A percentile compares a stretch with the other conserved stretches of the same genome.
Evolutionary conservation across 2,329 filamentous ascomycete species (phyloP).

Genomic region (Sporothrix inflata): DNA sequence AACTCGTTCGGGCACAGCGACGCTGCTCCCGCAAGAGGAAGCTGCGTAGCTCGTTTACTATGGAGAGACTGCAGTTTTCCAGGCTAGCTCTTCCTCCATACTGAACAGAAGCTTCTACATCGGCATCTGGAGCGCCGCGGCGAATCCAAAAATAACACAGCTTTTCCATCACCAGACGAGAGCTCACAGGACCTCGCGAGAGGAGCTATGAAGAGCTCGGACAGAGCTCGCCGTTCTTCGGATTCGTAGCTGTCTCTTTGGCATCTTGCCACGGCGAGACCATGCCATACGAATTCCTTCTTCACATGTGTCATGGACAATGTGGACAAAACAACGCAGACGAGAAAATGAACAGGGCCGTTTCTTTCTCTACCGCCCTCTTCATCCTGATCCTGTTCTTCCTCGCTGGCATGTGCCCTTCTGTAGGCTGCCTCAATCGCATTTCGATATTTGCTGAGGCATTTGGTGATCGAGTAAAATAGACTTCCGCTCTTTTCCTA

Average conservation of each 20-base stretch:
- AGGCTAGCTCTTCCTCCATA: background rate
- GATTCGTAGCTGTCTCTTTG: background rate
- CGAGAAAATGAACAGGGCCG: background rate
- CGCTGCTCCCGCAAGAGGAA: background rate
- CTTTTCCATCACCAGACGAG: background rate
- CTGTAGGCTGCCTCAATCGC: background rate
- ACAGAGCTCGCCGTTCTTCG: background rate
- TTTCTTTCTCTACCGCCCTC: background rate
- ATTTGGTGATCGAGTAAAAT: constrained; percentile 23
- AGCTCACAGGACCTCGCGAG: no score
- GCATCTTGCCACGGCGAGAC: background rate
- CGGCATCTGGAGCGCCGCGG: no score
- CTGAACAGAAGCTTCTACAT: no score
- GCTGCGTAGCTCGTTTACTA: background rate
- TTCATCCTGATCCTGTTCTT: background rate
- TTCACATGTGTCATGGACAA: background rate
- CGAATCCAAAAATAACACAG: background rate
- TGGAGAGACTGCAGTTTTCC: background rate
- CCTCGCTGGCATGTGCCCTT: background rate
- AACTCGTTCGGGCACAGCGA: background rate
- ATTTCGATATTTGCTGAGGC: background rate
- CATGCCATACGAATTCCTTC: background rate
- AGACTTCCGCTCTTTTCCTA: background rate
- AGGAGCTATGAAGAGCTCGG: background rate
- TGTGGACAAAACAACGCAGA: background rate